phyloP scores from a whole-genome alignment of 108 stramenopile species.

The Bacterosira constricta region DNA sequence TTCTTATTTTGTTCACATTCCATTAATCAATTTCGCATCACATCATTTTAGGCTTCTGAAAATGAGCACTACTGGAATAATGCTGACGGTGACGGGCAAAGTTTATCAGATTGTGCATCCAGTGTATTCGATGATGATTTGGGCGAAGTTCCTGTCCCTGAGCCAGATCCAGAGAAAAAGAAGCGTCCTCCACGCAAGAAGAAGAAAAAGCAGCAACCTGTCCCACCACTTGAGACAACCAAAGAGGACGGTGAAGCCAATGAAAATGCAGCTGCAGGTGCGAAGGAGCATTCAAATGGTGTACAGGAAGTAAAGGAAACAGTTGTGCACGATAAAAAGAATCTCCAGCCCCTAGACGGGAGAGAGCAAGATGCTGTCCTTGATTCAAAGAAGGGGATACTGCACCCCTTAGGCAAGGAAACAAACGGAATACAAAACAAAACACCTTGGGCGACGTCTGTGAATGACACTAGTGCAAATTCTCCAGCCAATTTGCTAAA shows the following conservation, averaged over 20 bases:
- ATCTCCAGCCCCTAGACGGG: background rate
- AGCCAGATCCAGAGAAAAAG: slow-evolving; percentile 59
- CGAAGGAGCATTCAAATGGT: background rate
- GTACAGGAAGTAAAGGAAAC: background rate
- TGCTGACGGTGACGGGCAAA: slow-evolving; percentile 76
- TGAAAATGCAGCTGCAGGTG: background rate
- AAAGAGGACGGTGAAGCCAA: slow-evolving; percentile 34
- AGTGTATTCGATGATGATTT: slow-evolving; percentile 51
- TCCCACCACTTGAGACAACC: slow-evolving; percentile 42
- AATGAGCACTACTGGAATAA: slow-evolving; percentile 84
- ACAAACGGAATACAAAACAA: background rate
- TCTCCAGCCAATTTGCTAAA: slow-evolving; percentile 5
- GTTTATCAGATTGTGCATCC: slow-evolving; percentile 81
- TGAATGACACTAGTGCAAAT: background rate
- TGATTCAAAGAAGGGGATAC: background rate
- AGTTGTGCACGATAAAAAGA: background rate
- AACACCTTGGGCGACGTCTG: background rate
- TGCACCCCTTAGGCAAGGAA: background rate
- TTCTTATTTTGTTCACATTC: background rate
- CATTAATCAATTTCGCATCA: background rate
- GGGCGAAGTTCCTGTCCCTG: slow-evolving; percentile 23
- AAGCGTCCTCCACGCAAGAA: slow-evolving; percentile 79
- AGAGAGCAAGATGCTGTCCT: background rate
- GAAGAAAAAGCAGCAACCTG: slow-evolving; percentile 70
- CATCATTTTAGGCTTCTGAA: slow-evolving; percentile 35